Conservation (phyloP, 306 rosid species). For the Cucumis sativus region Cucumber_9930_V3 NC_026656.2:19973501-19974000, state of each 20-base stretch:
- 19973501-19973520: conserved; percentile 30
- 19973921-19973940: conserved; percentile 42
- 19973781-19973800: conserved; percentile 72
- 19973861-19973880: conserved; percentile 89
- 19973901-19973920: conserved; percentile 84
- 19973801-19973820: conserved; percentile 98
- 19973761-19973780: conserved; percentile 96
- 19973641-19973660: background rate
- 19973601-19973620: background rate
- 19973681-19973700: background rate
- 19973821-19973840: conserved; percentile 84
- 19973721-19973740: background rate
- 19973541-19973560: conserved; percentile 89
- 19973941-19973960: background rate
- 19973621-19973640: background rate
- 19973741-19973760: conserved; percentile 1
- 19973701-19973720: background rate
- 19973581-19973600: conserved; percentile 95
- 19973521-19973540: conserved; percentile 77
- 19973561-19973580: conserved; percentile 87
- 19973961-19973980: background rate
- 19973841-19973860: conserved; percentile 83
- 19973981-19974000: conserved; percentile 4
- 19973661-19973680: background rate
- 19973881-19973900: conserved; percentile 70